These are phyloP conservation scores for Cladorrhinum sp. DNA, from an alignment of 2,329 filamentous ascomycete species.

Conservation along the genomic window DNA sequence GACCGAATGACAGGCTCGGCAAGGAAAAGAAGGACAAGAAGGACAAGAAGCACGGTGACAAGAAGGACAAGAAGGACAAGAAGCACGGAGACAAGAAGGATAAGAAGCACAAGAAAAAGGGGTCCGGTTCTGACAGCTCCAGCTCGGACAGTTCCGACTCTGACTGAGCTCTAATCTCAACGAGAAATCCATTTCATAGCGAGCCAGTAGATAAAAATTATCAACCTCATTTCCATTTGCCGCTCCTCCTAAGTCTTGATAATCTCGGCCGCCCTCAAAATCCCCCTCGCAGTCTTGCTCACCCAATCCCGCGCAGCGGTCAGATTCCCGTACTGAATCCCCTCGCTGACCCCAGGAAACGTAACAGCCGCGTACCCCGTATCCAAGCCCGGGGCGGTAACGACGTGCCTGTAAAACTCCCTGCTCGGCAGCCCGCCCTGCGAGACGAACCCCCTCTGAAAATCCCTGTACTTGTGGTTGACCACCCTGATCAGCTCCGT, in stretches of 20 bases:
- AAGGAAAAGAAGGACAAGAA: conserved; percentile 9
- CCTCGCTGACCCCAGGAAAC: conserved; percentile 62
- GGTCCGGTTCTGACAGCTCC: neutral
- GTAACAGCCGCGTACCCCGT: conserved; percentile 43
- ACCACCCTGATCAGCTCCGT: conserved; percentile 35
- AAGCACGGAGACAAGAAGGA: conserved; percentile 7
- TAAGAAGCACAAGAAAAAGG: neutral
- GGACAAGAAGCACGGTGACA: neutral
- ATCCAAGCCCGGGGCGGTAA: conserved; percentile 46
- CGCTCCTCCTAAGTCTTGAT: conserved; percentile 28
- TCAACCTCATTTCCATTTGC: neutral
- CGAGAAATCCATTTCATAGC: too few species aligned
- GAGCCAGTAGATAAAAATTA: too few species aligned
- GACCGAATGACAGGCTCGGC: conserved; percentile 2
- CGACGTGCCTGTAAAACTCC: conserved; percentile 45
- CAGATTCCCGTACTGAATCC: conserved; percentile 51
- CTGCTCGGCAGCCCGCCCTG: conserved; percentile 46
- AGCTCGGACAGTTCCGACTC: neutral
- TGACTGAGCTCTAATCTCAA: neutral
- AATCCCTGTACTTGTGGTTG: conserved; percentile 47
- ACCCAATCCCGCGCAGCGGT: conserved; percentile 36
- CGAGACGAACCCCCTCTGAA: conserved; percentile 47
- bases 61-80: conserved; percentile 13
- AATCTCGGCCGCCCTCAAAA: conserved; percentile 35
- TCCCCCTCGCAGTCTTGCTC: conserved; percentile 34